phyloP scores from a whole-genome alignment of 306 rosid genomes.

The Adenanthera pavonina region DNA sequence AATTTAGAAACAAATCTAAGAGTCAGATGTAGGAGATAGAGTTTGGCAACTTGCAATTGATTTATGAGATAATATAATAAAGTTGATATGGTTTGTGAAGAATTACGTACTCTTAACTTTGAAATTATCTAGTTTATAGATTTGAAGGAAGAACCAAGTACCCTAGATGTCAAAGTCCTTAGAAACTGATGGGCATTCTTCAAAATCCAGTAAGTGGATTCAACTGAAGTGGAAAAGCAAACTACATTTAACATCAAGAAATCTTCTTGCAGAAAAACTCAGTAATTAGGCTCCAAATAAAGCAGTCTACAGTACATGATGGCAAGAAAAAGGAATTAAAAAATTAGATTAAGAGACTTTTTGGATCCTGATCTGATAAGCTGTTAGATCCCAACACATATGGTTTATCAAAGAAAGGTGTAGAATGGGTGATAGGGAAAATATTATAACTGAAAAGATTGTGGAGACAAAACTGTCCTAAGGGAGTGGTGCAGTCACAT shows the following conservation, averaged over 20 bases:
- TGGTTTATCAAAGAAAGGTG: no score
- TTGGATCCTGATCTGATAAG: slow-evolving; percentile 10
- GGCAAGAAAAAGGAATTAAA: neutral
- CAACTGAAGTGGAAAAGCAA: neutral
- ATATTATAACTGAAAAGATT: no score
- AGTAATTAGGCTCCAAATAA: slow-evolving; percentile 20
- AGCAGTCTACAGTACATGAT: neutral
- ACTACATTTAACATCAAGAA: slow-evolving; percentile 12
- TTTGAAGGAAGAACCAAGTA: slow-evolving; percentile 23
- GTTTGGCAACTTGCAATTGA: slow-evolving; percentile 5
- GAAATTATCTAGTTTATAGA: slow-evolving; percentile 17
- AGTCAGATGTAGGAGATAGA: neutral
- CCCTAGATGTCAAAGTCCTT: slow-evolving; percentile 21
- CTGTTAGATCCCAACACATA: neutral
- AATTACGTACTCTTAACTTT: slow-evolving; percentile 8
- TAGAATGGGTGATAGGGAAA: no score
- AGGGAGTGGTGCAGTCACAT: no score
- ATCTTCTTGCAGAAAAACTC: slow-evolving; percentile 1
- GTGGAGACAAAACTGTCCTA: no score
- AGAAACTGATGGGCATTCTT: slow-evolving; percentile 1
- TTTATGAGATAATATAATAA: slow-evolving; percentile 4
- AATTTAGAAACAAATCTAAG: slow-evolving; percentile 11
- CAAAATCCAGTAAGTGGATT: slow-evolving; percentile 17
- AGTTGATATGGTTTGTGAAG: neutral
- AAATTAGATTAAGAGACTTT: neutral